Evolutionary conservation across 139 green algal genomes (phyloP).

Genomic region (Micromonas pusilla): DNA sequence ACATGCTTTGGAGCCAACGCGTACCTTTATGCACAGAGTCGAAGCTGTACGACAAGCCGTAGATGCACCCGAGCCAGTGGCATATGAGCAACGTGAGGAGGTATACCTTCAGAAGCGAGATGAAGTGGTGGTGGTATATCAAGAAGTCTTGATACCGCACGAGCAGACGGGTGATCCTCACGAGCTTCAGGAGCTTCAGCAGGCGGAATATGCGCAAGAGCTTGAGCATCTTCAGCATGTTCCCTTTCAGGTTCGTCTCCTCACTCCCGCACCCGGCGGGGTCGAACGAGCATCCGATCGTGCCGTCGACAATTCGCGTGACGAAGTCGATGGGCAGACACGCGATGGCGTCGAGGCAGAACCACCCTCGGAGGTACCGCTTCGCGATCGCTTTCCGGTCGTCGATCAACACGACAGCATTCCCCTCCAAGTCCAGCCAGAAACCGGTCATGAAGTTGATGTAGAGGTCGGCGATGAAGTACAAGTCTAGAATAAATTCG

Average conservation of each 20-base stretch:
- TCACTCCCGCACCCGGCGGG: background rate
- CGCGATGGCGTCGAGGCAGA: constrained; percentile 15
- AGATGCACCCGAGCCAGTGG: background rate
- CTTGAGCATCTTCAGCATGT: constrained; percentile 26
- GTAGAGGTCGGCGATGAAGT: constrained; percentile 20
- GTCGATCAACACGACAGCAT: background rate
- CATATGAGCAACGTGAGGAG: background rate
- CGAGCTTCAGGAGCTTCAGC: constrained; percentile 26
- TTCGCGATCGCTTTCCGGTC: constrained; percentile 6
- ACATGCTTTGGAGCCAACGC: background rate
- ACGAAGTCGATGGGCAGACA: constrained; percentile 22
- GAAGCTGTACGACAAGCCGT: background rate
- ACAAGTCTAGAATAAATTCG: constrained; percentile 25
- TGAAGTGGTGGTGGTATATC: background rate
- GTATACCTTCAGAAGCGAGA: background rate
- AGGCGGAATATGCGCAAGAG: constrained; percentile 23
- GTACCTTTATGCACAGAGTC: background rate
- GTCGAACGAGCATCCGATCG: constrained; percentile 1
- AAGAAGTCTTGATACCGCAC: constrained; percentile 9
- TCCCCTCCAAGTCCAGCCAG: constrained; percentile 13
- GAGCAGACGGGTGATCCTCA: constrained; percentile 4
- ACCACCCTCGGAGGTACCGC: constrained; percentile 21
- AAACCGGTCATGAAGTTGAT: constrained; percentile 31
- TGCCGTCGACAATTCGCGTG: background rate
- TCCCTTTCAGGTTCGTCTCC: background rate